Base-by-base conservation (phyloP, 75 land plant genomes). In the Picea sitchensis region DNA sequence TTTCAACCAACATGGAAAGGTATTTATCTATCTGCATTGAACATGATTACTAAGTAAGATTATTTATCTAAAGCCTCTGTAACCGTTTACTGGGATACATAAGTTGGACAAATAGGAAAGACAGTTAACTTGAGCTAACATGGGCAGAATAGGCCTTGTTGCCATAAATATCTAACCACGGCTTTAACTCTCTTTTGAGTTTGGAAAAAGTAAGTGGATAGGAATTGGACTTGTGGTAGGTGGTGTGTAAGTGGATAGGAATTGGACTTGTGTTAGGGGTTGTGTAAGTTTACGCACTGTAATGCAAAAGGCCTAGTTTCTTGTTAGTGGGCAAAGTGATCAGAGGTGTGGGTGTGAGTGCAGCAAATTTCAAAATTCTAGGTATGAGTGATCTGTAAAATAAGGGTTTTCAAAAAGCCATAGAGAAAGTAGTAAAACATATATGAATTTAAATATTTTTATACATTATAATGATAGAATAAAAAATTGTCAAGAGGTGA, bases 1-100 rank as follows among this genome's bases (percentile, higher is more conserved):
- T 77, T 98, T 98, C 81, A 47, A 61, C 75, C 81, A 90, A 63
- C 69, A 84, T 80, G 88, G 83, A 51, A 89, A 95, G 98, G 99
- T 98, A 82, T 77, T 8, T 75, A 57, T 26, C 13, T 58, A 75
- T 75, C 9, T 75, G 38, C 31, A 21, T 51, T 21, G 26, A 51
- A 62, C 20, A 1, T 62, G 23, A 62, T 62, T 20, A 20, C 23
- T 21, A 0, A 62, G 64, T 62, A 62, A 62, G 20, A 20, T 2
- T 21, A 20, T 62, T 62, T 20, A 20, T 62, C 64, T 62, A 7
- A 62, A 62, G 9, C 23, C 2, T 21, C 21, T 62, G 64, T 3
- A 62, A 51, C 7, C 54, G 21, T 41, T 71, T 71, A 18, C 54
- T 2, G 20, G 41, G 74, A 23, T 44, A 71, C 23, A 8, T 71